phyloP scores from a whole-genome alignment of 148 eudicot species.

The Simmondsia chinensis region DNA sequence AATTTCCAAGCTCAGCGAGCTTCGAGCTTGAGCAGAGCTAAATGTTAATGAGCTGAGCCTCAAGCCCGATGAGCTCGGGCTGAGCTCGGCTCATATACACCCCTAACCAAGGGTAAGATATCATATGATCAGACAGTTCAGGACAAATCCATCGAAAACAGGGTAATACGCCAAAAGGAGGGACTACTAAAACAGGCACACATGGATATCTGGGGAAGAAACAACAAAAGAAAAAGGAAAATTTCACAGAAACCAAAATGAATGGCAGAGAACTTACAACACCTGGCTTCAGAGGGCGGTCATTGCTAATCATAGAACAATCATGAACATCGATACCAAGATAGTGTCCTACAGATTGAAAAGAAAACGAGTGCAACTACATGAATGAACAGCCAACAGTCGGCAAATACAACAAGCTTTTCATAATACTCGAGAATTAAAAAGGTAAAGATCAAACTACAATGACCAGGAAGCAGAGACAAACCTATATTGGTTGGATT shows the following conservation, averaged over 20 bases:
- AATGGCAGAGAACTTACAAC: conserved; percentile 45
- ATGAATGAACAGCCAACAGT: not conserved
- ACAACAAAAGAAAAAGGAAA: not conserved
- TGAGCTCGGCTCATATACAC: no score
- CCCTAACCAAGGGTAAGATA: no score
- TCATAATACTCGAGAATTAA: conserved; percentile 3
- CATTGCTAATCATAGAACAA: conserved; percentile 59
- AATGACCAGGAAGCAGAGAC: conserved; percentile 3
- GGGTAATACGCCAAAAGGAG: no score
- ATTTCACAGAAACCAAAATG: not conserved
- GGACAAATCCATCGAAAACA: no score
- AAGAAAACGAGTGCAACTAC: conserved; percentile 1
- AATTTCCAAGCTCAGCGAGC: no score
- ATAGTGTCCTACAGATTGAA: conserved; percentile 57
- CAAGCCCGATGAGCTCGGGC: no score
- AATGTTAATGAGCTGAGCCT: no score
- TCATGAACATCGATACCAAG: conserved; percentile 98
- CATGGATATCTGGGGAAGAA: no score
- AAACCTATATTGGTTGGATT: conserved; percentile 95
- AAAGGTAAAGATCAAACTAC: not conserved
- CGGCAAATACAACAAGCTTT: not conserved
- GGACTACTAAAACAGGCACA: no score
- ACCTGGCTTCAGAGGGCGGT: conserved; percentile 73
- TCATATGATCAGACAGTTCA: no score
- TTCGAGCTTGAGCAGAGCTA: no score